Base-by-base conservation (phyloP, 257 asterid species). In the Lycium barbarum region DNA sequence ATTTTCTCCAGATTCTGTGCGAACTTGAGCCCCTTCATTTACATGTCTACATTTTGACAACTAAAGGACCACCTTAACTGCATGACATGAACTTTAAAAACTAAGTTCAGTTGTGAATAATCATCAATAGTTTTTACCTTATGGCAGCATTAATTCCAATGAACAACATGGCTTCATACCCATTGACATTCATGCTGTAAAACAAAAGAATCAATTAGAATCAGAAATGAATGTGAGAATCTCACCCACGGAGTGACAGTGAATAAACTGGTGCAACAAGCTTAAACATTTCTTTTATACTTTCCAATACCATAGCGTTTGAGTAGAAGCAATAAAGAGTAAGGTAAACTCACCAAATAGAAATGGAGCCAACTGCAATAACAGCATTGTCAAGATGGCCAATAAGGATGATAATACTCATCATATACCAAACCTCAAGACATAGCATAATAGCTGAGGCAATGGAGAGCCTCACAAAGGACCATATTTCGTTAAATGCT, bases 381-480 rank as follows among this genome's bases (percentile, higher is more conserved):
- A 93, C 97, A 0, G 98, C 97, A 84, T 91, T 86, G 11, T 91
- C 59, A 57, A 94, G 98, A 89, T 91, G 91, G 5, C 99, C 99
- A 3, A 97, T 86, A 7, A 95, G 92, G 54, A 95, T 90, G 61
- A 89, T 91, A 45, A 94, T 93, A 81, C 97, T 92, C 97, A 91
- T 94, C 93, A 92, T 89, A 79, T 95, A 95, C 98, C 99, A 95
- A 58, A 95, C 86, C 86, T 95, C 99, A 62, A 95, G 85, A 86
- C 99, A 95, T 76, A 94, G 49, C 99, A 95, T 95, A 57, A 94
- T 86, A 35, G 99, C 98, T 15, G 99, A 94, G 5, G 97, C 99
- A 47, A 95, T 83, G 2, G 99, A 95, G 2, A 95, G 94, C 91
- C 93, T 90, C 58, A 94, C 97, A 65, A 95, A 95, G 0, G 93